These are phyloP conservation scores for Ascochyta rabiei DNA, from an alignment of 2,329 filamentous ascomycete genomes.

Conservation along the genomic window DNA sequence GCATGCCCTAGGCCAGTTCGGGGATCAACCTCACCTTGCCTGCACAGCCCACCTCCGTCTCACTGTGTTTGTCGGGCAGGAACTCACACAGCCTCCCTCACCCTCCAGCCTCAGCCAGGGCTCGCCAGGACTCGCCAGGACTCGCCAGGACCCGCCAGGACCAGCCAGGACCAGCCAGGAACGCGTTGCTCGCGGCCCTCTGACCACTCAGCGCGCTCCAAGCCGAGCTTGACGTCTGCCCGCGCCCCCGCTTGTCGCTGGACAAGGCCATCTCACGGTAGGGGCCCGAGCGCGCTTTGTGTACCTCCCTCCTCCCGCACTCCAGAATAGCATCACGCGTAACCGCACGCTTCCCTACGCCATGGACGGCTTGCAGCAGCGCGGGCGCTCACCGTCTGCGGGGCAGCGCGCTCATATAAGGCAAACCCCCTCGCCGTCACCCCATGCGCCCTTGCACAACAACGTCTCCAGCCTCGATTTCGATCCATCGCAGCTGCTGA, in stretches of 20 bases:
- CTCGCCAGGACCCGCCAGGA: slow-evolving; percentile 29
- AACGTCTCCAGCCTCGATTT: slow-evolving; percentile 63
- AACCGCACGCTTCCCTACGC: neutral
- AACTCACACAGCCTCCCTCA: slow-evolving; percentile 37
- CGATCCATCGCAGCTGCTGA: slow-evolving; percentile 52
- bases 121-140: neutral
- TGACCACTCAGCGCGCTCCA: slow-evolving; percentile 32
- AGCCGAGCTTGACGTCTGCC: slow-evolving; percentile 11
- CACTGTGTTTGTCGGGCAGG: slow-evolving; percentile 20
- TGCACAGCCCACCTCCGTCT: slow-evolving; percentile 21
- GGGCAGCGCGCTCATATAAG: slow-evolving; percentile 68
- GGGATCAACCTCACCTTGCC: slow-evolving; percentile 11
- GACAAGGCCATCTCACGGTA: slow-evolving; percentile 16
- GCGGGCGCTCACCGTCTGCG: slow-evolving; percentile 68
- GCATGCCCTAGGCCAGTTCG: slow-evolving; percentile 2
- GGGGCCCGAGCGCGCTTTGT: slow-evolving; percentile 13
- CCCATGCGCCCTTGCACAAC: slow-evolving; percentile 60
- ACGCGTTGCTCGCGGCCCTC: slow-evolving; percentile 25
- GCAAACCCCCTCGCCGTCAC: slow-evolving; percentile 69
- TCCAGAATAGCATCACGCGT: slow-evolving; percentile 20
- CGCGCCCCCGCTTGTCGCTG: slow-evolving; percentile 16
- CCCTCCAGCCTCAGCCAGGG: slow-evolving; percentile 36
- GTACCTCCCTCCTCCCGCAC: slow-evolving; percentile 12
- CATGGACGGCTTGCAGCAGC: slow-evolving; percentile 48
- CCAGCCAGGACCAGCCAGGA: slow-evolving; percentile 27